Evolutionary conservation across 2,329 filamentous ascomycete genomes (phyloP).

Genomic region (Neofusicoccum kwambonambiense): DNA sequence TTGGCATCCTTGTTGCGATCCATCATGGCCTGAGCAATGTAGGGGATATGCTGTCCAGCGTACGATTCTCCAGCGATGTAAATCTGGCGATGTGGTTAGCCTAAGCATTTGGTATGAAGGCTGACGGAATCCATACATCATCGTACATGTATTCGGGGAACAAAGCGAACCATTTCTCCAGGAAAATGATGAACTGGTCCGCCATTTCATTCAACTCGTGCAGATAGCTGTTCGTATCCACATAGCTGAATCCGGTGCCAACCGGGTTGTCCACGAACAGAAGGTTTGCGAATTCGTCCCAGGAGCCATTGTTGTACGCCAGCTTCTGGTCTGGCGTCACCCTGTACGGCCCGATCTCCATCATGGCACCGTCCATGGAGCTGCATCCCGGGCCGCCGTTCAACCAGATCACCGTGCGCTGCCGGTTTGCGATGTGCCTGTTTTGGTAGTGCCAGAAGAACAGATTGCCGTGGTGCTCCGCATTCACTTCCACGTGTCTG

Average conservation of each 20-base stretch:
- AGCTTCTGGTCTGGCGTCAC: conserved; percentile 72
- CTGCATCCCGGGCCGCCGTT: conserved; percentile 97
- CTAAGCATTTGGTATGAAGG: conserved; percentile 22
- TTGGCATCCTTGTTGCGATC: conserved; percentile 71
- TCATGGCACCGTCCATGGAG: conserved; percentile 93
- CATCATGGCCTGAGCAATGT: conserved; percentile 88
- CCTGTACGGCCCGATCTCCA: conserved; percentile 93
- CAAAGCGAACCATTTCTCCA: conserved; percentile 86
- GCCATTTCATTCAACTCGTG: conserved; percentile 88
- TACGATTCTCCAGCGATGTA: conserved; percentile 97
- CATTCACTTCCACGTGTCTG: conserved; percentile 88
- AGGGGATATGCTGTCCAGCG: conserved; percentile 94
- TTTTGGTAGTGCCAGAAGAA: conserved; percentile 99
- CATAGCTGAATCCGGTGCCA: conserved; percentile 94
- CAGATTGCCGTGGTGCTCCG: conserved; percentile 83
- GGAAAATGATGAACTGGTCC: conserved; percentile 78
- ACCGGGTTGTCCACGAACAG: conserved; percentile 97
- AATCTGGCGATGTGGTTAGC: conserved; percentile 55
- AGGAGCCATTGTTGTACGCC: conserved; percentile 85
- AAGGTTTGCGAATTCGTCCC: conserved; percentile 97
- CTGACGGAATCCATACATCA: conserved; percentile 68
- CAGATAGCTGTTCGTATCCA: conserved; percentile 82
- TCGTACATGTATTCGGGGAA: conserved; percentile 92
- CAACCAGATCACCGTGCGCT: conserved; percentile 92
- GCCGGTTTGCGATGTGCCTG: conserved; percentile 86